These are phyloP conservation scores for Fonsecaea erecta DNA, from an alignment of 2,329 filamentous ascomycete genomes.

Conservation along the genomic window DNA sequence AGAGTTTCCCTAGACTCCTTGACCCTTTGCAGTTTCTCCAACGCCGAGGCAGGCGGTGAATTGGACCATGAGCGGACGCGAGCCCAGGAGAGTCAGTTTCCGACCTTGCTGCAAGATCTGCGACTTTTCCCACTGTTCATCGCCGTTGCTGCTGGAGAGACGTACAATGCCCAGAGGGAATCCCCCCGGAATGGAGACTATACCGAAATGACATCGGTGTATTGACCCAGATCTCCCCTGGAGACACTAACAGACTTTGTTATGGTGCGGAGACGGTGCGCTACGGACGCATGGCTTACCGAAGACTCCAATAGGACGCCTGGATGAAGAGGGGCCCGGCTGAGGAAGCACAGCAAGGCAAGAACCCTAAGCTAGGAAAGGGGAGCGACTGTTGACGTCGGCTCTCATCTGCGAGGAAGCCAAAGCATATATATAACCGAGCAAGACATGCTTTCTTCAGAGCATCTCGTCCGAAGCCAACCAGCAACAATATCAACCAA, in stretches of 20 bases:
- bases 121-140: too few species aligned
- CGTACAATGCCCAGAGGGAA: neutral
- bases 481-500: neutral
- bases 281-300: neutral
- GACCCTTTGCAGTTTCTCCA: neutral
- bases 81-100: too few species aligned
- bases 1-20: neutral
- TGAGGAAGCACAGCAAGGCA: neutral
- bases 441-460: neutral
- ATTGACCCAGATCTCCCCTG: neutral
- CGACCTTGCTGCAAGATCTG: too few species aligned
- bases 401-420: neutral
- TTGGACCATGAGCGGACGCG: too few species aligned
- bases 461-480: neutral
- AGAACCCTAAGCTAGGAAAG: neutral
- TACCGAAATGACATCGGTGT: neutral
- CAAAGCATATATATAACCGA: conserved; percentile 1
- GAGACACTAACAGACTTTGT: neutral
- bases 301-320: neutral
- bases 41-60: too few species aligned
- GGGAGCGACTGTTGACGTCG: neutral
- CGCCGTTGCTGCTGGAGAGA: neutral
- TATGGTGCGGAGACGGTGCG: neutral
- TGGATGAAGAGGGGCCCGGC: neutral
- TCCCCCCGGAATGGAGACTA: neutral